These are phyloP conservation scores for Echium plantagineum DNA, from an alignment of 257 asterid species.

Conservation along the genomic window DNA sequence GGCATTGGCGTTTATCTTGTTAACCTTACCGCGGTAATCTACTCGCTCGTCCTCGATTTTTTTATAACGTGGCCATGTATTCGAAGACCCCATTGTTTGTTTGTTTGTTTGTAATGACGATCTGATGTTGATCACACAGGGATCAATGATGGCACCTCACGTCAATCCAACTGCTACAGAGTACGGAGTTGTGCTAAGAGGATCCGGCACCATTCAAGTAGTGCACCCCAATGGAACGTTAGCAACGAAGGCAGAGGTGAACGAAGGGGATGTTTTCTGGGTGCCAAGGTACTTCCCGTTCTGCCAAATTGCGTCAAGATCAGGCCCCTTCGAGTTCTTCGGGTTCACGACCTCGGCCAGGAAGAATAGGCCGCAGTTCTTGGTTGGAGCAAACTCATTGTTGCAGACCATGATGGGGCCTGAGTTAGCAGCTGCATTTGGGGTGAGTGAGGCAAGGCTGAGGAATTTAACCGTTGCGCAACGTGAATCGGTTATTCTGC, in stretches of 20 bases:
- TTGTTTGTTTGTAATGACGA: too few relatives aligned
- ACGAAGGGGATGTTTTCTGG: constrained; percentile 69
- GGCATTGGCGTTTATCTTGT: constrained; percentile 60
- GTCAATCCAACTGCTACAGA: constrained; percentile 51
- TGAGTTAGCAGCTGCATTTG: constrained; percentile 43
- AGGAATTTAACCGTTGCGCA: constrained; percentile 34
- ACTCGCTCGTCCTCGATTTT: too few relatives aligned
- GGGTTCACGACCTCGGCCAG: constrained; percentile 52
- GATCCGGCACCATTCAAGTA: constrained; percentile 34
- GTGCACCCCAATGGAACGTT: constrained; percentile 43
- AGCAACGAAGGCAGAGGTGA: constrained; percentile 54
- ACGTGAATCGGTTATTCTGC: constrained; percentile 39
- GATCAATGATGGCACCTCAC: constrained; percentile 97
- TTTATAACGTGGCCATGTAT: too few relatives aligned
- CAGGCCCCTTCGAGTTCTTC: constrained; percentile 76
- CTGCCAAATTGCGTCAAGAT: constrained; percentile 79
- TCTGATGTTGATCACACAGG: constrained; percentile 26
- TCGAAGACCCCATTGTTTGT: too few relatives aligned
- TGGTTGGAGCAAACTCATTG: constrained; percentile 39
- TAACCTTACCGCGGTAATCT: constrained; percentile 27
- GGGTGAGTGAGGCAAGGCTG: constrained; percentile 29
- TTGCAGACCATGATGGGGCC: constrained; percentile 34
- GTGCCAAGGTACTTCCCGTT: constrained; percentile 73
- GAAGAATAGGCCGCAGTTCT: constrained; percentile 47
- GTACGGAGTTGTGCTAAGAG: constrained; percentile 40